Evolutionary conservation across 768 basidiomycete genomes (phyloP).

Genomic region (Paxillus rubicundulus): DNA sequence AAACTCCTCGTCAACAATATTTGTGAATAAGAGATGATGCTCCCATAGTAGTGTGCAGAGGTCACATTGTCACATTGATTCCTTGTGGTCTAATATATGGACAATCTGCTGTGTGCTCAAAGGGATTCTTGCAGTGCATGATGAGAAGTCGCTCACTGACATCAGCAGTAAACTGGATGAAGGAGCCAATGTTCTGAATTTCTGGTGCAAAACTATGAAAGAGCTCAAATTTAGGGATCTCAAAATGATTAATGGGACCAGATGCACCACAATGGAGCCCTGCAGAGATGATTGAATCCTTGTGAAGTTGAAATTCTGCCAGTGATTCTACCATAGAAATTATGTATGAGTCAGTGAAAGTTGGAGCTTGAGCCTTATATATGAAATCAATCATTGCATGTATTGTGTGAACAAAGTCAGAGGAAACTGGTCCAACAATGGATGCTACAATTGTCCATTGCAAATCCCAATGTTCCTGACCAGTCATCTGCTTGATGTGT

Average conservation of each 20-base stretch:
- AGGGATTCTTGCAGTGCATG: constrained; percentile 26
- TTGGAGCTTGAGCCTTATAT: constrained; percentile 20
- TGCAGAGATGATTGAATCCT: constrained; percentile 12
- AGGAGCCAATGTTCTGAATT: constrained; percentile 15
- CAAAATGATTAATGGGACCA: constrained; percentile 14
- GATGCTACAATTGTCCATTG: constrained; percentile 33
- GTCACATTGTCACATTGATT: constrained; percentile 5
- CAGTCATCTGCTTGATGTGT: constrained; percentile 34
- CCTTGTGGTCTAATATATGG: constrained; percentile 3
- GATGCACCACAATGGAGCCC: background rate
- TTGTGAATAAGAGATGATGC: background rate
- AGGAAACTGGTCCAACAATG: background rate
- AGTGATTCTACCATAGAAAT: background rate
- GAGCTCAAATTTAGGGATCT: constrained; percentile 21
- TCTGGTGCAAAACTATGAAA: constrained; percentile 10
- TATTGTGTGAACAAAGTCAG: constrained; percentile 1
- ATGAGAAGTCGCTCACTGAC: background rate
- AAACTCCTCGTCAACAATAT: background rate
- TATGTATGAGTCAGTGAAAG: constrained; percentile 12
- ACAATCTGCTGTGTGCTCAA: constrained; percentile 24
- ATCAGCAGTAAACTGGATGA: constrained; percentile 30
- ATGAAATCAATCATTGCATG: constrained; percentile 24
- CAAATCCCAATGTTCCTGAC: constrained; percentile 23
- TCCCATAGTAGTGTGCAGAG: background rate
- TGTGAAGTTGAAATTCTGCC: constrained; percentile 14